A percentile compares a stretch with the other conserved stretches of the same genome.
Conservation (phyloP, 2,329 filamentous ascomycete genomes). For the Leptographium flavum region DNA sequence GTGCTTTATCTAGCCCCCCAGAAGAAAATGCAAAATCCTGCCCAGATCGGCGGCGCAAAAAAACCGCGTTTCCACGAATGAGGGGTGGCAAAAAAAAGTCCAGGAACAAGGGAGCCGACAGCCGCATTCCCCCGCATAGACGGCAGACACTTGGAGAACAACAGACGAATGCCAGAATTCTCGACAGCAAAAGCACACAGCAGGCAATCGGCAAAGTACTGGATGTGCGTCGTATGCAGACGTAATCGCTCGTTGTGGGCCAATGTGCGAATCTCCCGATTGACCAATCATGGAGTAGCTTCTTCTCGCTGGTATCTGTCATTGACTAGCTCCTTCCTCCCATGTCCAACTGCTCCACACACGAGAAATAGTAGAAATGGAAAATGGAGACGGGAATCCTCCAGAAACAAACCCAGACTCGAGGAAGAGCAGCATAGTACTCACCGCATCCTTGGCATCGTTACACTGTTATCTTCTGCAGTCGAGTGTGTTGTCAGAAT, state of each 20-base stretch:
- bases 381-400: not conserved
- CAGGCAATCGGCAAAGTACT: too few relatives aligned
- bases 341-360: not conserved
- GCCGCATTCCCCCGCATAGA: not conserved
- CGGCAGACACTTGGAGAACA: not conserved
- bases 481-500: too few relatives aligned
- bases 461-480: too few relatives aligned
- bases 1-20: too few relatives aligned
- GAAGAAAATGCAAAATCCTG: not conserved
- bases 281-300: not conserved
- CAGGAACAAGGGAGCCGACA: too few relatives aligned
- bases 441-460: too few relatives aligned
- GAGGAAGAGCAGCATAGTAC: too few relatives aligned
- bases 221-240: too few relatives aligned
- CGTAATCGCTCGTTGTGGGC: too few relatives aligned
- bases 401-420: slow-evolving; percentile 1
- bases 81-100: not conserved
- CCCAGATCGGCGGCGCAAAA: too few relatives aligned
- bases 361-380: not conserved
- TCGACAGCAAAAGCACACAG: not conserved
- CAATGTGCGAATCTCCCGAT: too few relatives aligned
- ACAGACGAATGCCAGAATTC: too few relatives aligned
- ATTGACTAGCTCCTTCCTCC: not conserved
- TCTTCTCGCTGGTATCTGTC: not conserved
- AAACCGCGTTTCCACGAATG: slow-evolving; percentile 1